Evolutionary conservation across 176 grass and related monocot species (phyloP).

Genomic region (Echinochloa phyllopogon): DNA sequence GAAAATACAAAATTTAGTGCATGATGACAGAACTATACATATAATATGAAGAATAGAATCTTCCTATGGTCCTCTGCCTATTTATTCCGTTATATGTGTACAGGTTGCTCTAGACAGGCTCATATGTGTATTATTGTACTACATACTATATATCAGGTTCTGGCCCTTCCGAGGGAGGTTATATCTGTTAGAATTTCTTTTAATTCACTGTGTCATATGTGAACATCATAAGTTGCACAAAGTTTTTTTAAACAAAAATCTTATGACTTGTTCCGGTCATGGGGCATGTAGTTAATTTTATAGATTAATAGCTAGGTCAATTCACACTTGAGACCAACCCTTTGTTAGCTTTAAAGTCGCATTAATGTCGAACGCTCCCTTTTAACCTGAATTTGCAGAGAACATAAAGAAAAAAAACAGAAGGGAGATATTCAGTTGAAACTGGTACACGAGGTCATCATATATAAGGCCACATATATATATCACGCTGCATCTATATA

Average conservation of each 20-base stretch:
- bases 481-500: neutral
- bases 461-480: neutral
- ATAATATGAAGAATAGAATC: slow-evolving; percentile 4
- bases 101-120: slow-evolving; percentile 7
- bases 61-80: slow-evolving; percentile 22
- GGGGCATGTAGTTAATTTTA: neutral
- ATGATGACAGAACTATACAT: slow-evolving; percentile 4
- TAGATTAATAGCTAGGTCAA: neutral
- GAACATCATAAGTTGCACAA: neutral
- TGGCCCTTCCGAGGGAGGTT: slow-evolving; percentile 16
- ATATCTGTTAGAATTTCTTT: neutral
- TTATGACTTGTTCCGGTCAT: neutral
- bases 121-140: neutral
- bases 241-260: neutral
- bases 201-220: neutral
- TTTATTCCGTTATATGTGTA: slow-evolving; percentile 5
- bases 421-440: neutral
- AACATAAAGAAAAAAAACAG: neutral
- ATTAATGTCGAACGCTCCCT: neutral
- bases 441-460: neutral
- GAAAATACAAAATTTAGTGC: neutral
- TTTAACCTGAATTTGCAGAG: slow-evolving; percentile 5
- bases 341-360: neutral
- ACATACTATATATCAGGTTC: neutral
- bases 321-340: neutral